A percentile compares a stretch with the other conserved stretches of the same genome.
These are phyloP conservation scores for Sporothrix phasma DNA, from an alignment of 2,329 filamentous ascomycete genomes.

Conservation along the genomic window DNA sequence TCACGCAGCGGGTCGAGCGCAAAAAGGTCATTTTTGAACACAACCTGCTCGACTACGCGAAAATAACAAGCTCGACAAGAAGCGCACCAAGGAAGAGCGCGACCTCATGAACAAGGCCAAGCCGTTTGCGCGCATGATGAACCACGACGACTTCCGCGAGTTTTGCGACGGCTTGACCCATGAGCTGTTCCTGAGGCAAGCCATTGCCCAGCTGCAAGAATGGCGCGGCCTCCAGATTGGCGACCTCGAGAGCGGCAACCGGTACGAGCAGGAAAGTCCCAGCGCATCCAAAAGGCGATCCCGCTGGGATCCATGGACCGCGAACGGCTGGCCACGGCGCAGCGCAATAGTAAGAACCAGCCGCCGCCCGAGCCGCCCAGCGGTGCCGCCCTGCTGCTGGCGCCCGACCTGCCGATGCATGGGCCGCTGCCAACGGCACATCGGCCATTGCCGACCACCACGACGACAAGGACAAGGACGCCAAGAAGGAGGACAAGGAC, in stretches of 20 bases:
- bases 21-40: constrained; percentile 98
- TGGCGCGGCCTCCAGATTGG: constrained; percentile 81
- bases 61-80: constrained; percentile 84
- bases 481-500: not conserved
- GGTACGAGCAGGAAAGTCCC: constrained; percentile 85
- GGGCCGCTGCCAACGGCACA: constrained; percentile 43
- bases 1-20: constrained; percentile 83
- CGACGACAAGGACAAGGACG: not conserved
- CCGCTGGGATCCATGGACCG: constrained; percentile 78
- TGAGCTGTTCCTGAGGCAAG: constrained; percentile 82
- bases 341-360: constrained; percentile 56
- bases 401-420: constrained; percentile 51
- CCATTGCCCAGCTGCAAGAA: constrained; percentile 83
- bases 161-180: constrained; percentile 79
- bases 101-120: constrained; percentile 90
- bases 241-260: constrained; percentile 76
- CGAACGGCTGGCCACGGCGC: constrained; percentile 60
- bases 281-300: constrained; percentile 57
- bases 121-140: constrained; percentile 95
- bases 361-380: constrained; percentile 63
- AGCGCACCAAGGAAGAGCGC: constrained; percentile 86
- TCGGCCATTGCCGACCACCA: constrained; percentile 22
- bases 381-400: constrained; percentile 68
- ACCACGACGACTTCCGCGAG: constrained; percentile 76
- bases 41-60: constrained; percentile 86